Base-by-base conservation (phyloP, 768 basidiomycete species). In the Gloeopeniophorella convolvens region DNA sequence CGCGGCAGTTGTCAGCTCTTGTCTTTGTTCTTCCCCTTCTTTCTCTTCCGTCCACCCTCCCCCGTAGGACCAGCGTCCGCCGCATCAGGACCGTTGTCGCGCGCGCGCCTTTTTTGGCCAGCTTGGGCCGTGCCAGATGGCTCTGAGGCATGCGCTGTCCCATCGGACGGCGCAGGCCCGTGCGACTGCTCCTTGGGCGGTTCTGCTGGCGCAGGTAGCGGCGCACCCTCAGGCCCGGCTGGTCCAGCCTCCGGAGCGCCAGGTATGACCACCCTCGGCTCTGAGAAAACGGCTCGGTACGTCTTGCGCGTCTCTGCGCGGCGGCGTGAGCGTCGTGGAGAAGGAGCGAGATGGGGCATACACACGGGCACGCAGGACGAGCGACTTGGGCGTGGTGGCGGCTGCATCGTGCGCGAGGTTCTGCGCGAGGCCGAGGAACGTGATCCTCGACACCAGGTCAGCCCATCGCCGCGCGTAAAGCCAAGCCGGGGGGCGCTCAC, bases 201-300 rank as follows among this genome's bases (percentile, higher is more conserved):
- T 15, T 26, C 35, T 7, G 10, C 11, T 32, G 45, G 27, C 16
- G 32, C 31, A 24, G 37, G 37, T 16, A 15, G 3, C n/a, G 42
- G 12, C 8, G 27, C 10, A 24, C 28, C 31, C n/a, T 27, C 18
- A 3, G 44, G 16, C 26, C 24, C 43, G 3, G 28, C 32, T n/a
- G 21, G 23, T 5, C 42, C 27, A 6, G 48, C 45, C 2, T n/a
- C 30, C 11, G 35, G 35, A 11, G 39, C 23, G 33, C 45, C 34
- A 2, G 83, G 82, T 1, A 88, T 63, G 10, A 90, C 73, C 9
- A 89, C 63, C 40, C 63, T 77, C 0, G 89, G 86, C 60, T 87
- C 85, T 3, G 88, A 89, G 18, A 91, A 68, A 1, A 90, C 76
- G 0, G 89, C 84, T 5, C 88, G 78, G 59, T 86, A 89, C 4